phyloP scores from a whole-genome alignment of 352 stramenopile species.

The Globisporangium ultimum region DNA sequence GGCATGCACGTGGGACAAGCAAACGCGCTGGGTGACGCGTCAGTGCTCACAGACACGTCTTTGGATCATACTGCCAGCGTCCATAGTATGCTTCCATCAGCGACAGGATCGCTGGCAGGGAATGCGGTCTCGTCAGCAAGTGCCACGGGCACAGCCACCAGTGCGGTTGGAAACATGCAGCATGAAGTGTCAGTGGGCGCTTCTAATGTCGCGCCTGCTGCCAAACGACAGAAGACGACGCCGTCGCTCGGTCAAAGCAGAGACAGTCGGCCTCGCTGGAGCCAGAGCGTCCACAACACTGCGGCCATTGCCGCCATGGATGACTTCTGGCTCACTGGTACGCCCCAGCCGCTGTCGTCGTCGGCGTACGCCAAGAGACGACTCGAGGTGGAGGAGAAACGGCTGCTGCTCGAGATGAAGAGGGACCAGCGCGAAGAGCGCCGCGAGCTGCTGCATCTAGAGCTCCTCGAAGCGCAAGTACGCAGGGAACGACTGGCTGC shows the following conservation, averaged over 20 bases:
- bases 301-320: slow-evolving; percentile 11
- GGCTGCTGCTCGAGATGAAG: slow-evolving; percentile 44
- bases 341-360: slow-evolving; percentile 1
- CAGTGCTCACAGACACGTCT: slow-evolving; percentile 1
- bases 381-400: slow-evolving; percentile 61
- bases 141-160: background rate
- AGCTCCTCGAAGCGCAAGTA: slow-evolving; percentile 44
- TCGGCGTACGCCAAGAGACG: slow-evolving; percentile 26
- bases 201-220: slow-evolving; percentile 4
- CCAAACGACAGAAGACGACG: slow-evolving; percentile 26
- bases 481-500: slow-evolving; percentile 30
- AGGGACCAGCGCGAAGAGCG: slow-evolving; percentile 35
- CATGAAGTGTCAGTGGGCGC: background rate
- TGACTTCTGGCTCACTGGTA: slow-evolving; percentile 20
- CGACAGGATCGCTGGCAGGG: background rate
- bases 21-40: background rate
- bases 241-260: background rate
- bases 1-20: too few relatives aligned
- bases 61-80: background rate
- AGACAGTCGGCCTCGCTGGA: background rate
- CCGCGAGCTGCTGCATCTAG: slow-evolving; percentile 33
- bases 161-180: too few relatives aligned
- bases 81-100: background rate
- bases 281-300: background rate
- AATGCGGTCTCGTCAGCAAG: background rate